A percentile compares a stretch with the other conserved stretches of the same genome.
phyloP scores from a whole-genome alignment of 305 asterid species.

The Solanum hybrid region DNA sequence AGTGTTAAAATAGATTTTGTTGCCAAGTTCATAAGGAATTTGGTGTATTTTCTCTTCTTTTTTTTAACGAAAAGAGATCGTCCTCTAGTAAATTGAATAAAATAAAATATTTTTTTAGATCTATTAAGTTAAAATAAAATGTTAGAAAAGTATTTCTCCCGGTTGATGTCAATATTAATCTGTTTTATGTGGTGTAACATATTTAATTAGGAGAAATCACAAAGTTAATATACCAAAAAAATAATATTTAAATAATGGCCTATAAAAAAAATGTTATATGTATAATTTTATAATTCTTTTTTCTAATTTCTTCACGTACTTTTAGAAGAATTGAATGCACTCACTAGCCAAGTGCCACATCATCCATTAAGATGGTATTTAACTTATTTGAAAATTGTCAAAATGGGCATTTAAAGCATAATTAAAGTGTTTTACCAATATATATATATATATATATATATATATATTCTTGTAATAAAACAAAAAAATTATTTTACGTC shows the following conservation, averaged over 20 bases:
- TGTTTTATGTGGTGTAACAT: not conserved
- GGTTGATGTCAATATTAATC: not conserved
- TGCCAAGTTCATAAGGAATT: not conserved
- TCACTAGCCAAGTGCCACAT: not conserved
- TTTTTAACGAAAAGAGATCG: not conserved
- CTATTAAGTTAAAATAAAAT: not conserved
- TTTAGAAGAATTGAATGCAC: not conserved
- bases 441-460: too few relatives aligned
- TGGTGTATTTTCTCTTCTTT: not conserved
- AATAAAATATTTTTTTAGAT: not conserved
- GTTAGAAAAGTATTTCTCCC: not conserved
- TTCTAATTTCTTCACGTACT: not conserved
- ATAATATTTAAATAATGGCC: not conserved
- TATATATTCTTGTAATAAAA: not conserved
- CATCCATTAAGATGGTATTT: not conserved
- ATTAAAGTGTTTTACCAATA: not conserved
- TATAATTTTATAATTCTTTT: too few relatives aligned
- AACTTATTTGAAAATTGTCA: too few relatives aligned
- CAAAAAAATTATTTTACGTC: not conserved
- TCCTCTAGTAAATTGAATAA: not conserved
- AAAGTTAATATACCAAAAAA: not conserved
- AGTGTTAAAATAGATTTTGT: not conserved
- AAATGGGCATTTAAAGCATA: not conserved
- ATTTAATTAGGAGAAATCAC: not conserved
- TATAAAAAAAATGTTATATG: not conserved